phyloP scores from a whole-genome alignment of 2,329 filamentous ascomycete genomes.

The Fusarium pseudoanthophilum region DNA sequence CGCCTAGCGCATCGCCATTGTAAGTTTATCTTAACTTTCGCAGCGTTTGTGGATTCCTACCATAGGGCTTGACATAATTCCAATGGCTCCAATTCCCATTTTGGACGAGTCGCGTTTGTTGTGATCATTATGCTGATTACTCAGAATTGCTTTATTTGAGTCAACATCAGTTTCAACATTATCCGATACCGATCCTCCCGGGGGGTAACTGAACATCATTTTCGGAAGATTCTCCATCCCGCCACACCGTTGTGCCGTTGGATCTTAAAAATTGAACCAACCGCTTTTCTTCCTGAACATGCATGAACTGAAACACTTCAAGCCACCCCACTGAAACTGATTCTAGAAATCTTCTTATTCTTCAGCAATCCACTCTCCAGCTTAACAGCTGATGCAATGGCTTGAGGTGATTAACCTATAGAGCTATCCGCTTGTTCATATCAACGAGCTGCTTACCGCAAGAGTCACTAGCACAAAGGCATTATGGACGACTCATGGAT shows the following conservation, averaged over 20 bases:
- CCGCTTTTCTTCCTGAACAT: conserved; percentile 31
- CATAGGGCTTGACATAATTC: background rate
- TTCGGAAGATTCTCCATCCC: conserved; percentile 41
- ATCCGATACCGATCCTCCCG: background rate
- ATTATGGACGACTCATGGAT: background rate
- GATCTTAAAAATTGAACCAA: conserved; percentile 38
- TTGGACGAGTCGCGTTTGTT: background rate
- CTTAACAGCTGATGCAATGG: conserved; percentile 19
- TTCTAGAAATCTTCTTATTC: conserved; percentile 46
- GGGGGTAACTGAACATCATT: conserved; percentile 9
- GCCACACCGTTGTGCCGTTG: conserved; percentile 35
- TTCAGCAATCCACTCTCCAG: conserved; percentile 29
- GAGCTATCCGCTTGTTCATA: conserved; percentile 4
- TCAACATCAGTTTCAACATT: background rate
- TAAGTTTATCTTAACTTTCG: background rate
- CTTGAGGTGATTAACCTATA: background rate
- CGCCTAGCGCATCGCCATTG: background rate
- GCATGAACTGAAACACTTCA: conserved; percentile 40
- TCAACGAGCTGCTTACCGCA: background rate
- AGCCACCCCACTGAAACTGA: conserved; percentile 34
- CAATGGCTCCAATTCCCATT: background rate
- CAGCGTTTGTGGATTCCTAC: background rate
- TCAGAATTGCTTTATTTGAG: background rate
- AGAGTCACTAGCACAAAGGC: background rate
- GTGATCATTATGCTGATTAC: background rate